Percentiles rank a stretch among this genome's conserved stretches.
Evolutionary conservation across 73 alveolate species (phyloP).

Genomic region (Paramecium bursaria): DNA sequence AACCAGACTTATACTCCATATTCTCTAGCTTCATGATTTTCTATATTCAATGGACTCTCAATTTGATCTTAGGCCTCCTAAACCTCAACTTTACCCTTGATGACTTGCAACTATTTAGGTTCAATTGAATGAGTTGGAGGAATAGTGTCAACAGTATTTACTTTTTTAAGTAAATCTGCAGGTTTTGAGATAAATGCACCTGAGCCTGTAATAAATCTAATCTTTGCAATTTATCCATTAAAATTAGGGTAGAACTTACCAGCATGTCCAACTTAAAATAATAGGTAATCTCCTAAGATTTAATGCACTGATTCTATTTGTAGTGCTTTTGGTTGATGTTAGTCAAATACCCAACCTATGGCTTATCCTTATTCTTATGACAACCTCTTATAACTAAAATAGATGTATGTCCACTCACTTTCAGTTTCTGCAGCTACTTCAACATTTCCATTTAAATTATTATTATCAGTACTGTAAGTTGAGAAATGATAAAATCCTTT

Average conservation of each 20-base stretch:
- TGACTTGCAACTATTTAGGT: not conserved
- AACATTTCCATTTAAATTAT: slow-evolving; percentile 27
- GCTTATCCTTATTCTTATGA: slow-evolving; percentile 45
- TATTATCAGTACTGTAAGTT: not conserved
- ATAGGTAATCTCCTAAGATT: not conserved
- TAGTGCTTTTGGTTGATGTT: not conserved
- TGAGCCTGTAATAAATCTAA: slow-evolving; percentile 36
- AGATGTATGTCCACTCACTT: slow-evolving; percentile 28
- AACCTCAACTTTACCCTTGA: slow-evolving; percentile 33
- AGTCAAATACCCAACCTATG: not conserved
- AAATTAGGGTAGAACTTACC: slow-evolving; percentile 47
- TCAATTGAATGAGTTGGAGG: not conserved
- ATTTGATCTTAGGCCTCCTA: too few species aligned
- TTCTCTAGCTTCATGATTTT: slow-evolving; percentile 36
- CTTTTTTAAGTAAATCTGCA: slow-evolving; percentile 7
- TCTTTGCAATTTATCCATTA: slow-evolving; percentile 36
- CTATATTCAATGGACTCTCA: slow-evolving; percentile 9
- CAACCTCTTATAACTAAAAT: slow-evolving; percentile 48
- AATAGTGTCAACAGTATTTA: slow-evolving; percentile 23
- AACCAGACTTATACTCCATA: slow-evolving; percentile 48
- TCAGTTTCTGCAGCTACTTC: slow-evolving; percentile 12
- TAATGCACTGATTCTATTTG: slow-evolving; percentile 38
- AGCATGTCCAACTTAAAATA: slow-evolving; percentile 53
- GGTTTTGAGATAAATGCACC: slow-evolving; percentile 29
- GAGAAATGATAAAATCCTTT: slow-evolving; percentile 56